Evolutionary conservation across 176 grass and related monocot species (phyloP), one percentile per base, ranked within the genome.

Genomic region (Elaeis guineensis): DNA sequence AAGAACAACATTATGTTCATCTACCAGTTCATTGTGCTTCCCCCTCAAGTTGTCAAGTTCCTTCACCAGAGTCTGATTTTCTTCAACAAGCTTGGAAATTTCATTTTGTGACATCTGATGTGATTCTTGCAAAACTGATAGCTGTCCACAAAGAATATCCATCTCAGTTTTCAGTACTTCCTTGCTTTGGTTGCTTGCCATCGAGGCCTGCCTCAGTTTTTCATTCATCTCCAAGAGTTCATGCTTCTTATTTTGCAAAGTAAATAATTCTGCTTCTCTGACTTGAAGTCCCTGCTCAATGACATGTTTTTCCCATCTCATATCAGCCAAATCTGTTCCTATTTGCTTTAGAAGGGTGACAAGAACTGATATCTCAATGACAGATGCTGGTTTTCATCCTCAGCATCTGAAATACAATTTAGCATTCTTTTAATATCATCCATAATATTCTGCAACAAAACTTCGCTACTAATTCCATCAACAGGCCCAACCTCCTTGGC

Each of bases 321-420:
- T 63, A 58, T 83, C 78, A 63, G 49, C 69, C 60, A 91, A 65
- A 66, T 90, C 78, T 50, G 61, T 55, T 26, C 80, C 92, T 76
- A 96, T 52, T 56, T 97, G 80, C 64, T 69, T 72, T 50, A 97
- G 18, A 75, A 89, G 51, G 56, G 81, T 83, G 50, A 69, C 61
- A 60, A 85, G 49, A 64, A 97, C 78, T 63, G 70, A 78, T 49
- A 85, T 68, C 78, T 97, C 81, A 15, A 64, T 68, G 64, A 80
- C 72, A 88, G 74, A 66, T 67, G 69, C 28, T 54, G 66, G 60
- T 85, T 90, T 12, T 60, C 61, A 75, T 84, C 61, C 80, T 96
- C 78, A 9, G 52, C 68, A 32, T 88, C 80, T 54, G 75, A 84
- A 77, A 75, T 83, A 49, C 75, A 76, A 61, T 72, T 71, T 62